phyloP scores from a whole-genome alignment of 2,329 filamentous ascomycete genomes.

The Penicillium nordicum region DNA sequence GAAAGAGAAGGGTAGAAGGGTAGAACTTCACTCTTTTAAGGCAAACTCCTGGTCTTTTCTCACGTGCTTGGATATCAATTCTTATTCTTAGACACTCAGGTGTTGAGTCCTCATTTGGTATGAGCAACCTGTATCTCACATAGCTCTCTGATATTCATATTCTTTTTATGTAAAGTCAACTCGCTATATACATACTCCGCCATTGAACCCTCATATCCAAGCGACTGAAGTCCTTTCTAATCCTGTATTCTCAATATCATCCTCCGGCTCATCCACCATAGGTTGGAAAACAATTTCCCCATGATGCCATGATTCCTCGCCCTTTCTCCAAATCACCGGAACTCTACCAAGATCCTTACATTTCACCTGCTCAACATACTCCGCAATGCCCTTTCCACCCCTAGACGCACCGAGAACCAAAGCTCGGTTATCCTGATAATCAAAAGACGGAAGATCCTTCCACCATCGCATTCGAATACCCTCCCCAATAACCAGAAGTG shows the following conservation, averaged over 20 bases:
- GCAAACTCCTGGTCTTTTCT: too few species aligned
- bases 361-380: not conserved
- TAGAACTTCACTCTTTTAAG: not conserved
- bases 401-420: constrained; percentile 1
- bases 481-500: not conserved
- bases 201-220: too few species aligned
- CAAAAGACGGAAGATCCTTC: constrained; percentile 2
- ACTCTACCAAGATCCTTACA: not conserved
- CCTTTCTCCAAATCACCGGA: constrained; percentile 1
- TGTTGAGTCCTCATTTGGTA: too few species aligned
- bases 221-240: not conserved
- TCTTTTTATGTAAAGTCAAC: not conserved
- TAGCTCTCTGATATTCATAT: not conserved
- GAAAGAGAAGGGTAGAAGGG: not conserved
- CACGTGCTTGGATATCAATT: too few species aligned
- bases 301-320: not conserved
- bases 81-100: too few species aligned
- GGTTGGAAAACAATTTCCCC: not conserved
- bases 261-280: not conserved
- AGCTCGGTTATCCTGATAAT: constrained; percentile 5
- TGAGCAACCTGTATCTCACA: too few species aligned
- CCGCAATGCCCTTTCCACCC: not conserved
- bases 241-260: not conserved
- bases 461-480: constrained; percentile 3
- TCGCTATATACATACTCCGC: not conserved